phyloP scores from a whole-genome alignment of 441 rosid genomes.

The Erysimum cheiri region DNA sequence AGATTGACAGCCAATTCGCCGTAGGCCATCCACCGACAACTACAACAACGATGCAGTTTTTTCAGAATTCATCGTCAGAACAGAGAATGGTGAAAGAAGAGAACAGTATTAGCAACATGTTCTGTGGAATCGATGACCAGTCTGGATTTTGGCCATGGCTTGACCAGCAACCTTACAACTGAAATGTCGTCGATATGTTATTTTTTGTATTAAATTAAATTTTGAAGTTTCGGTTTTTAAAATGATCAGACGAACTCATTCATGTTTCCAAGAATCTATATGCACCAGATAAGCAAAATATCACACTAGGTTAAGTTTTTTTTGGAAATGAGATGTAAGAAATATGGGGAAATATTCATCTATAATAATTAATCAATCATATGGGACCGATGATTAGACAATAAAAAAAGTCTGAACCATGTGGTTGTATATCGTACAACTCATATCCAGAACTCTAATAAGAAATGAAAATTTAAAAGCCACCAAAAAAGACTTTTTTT shows the following conservation, averaged over 20 bases:
- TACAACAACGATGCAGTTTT: constrained; percentile 59
- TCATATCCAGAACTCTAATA: constrained; percentile 16
- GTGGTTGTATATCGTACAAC: constrained; percentile 35
- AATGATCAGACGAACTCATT: constrained; percentile 27
- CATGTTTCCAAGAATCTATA: constrained; percentile 32
- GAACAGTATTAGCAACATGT: constrained; percentile 78
- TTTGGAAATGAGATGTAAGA: constrained; percentile 43
- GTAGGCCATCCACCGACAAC: constrained; percentile 34
- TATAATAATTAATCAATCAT: constrained; percentile 25
- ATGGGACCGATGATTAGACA: constrained; percentile 34
- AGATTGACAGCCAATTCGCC: constrained; percentile 63
- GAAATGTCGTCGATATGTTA: constrained; percentile 8
- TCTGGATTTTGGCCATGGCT: constrained; percentile 99
- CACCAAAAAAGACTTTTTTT: constrained; percentile 34
- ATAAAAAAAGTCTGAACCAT: constrained; percentile 38
- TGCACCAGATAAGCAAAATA: constrained; percentile 24
- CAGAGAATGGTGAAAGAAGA: constrained; percentile 79
- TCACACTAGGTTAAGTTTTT: neutral
- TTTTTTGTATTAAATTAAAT: neutral
- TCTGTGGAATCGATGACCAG: constrained; percentile 85
- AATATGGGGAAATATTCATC: constrained; percentile 25
- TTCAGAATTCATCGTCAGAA: constrained; percentile 54
- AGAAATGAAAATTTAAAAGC: neutral
- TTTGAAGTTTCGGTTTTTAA: neutral
- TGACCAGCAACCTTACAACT: constrained; percentile 85